These are phyloP conservation scores for Saccharomyces hybrid DNA, from an alignment of 1,139 yeast species.

Conservation along the genomic window DNA sequence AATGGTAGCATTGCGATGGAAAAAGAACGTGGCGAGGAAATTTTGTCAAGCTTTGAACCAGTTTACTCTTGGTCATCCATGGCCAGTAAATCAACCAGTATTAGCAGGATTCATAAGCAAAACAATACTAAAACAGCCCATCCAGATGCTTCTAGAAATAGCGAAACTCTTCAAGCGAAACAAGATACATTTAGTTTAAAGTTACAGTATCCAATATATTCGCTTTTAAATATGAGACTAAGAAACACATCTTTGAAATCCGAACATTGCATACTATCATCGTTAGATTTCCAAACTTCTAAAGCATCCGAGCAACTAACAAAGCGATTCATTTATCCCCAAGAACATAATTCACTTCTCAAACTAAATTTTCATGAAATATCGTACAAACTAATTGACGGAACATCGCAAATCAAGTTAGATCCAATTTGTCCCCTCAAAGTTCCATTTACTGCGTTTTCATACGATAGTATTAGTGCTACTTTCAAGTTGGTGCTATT, in stretches of 20 bases:
- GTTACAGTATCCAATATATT: conserved; percentile 26
- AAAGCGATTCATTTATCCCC: conserved; percentile 8
- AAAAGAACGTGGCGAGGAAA: conserved; percentile 8
- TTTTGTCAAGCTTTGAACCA: conserved; percentile 23
- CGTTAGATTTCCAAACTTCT: conserved; percentile 30
- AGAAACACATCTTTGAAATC: conserved; percentile 22
- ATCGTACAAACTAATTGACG: conserved; percentile 21
- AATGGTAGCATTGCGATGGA: not conserved
- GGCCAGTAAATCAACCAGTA: not conserved
- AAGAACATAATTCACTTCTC: conserved; percentile 2
- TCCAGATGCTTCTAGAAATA: not conserved
- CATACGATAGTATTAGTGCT: conserved; percentile 26
- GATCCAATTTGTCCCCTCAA: conserved; percentile 20
- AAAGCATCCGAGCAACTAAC: conserved; percentile 20
- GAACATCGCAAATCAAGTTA: conserved; percentile 15
- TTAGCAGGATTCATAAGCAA: not conserved
- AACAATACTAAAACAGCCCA: not conserved
- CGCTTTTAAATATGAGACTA: conserved; percentile 28
- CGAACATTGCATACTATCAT: conserved; percentile 23
- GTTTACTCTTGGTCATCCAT: conserved; percentile 13
- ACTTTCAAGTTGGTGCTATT: conserved; percentile 23
- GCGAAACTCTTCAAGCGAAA: not conserved
- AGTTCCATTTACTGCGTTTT: conserved; percentile 19
- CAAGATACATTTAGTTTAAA: not conserved
- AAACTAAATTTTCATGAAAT: conserved; percentile 14